phyloP scores from a whole-genome alignment of 169 alveolate species.

The Plasmodium yoelii region DNA sequence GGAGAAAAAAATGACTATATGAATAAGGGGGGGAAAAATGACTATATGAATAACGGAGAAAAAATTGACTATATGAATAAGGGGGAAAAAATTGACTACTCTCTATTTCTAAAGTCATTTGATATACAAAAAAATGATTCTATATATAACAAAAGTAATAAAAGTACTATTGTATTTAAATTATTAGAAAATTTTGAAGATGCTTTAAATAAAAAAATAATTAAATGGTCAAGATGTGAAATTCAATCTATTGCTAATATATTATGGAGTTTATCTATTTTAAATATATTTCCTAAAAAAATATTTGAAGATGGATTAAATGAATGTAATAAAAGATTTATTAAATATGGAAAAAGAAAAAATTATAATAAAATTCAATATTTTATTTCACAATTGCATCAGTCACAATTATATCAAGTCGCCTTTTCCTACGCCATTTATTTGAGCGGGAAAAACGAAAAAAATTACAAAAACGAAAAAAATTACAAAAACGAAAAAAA shows the following conservation, averaged over 20 bases:
- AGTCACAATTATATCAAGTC: slow-evolving; percentile 65
- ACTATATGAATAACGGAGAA: no score
- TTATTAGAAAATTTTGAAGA: slow-evolving; percentile 18
- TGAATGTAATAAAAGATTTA: slow-evolving; percentile 74
- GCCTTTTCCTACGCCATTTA: slow-evolving; percentile 45
- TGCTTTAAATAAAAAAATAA: slow-evolving; percentile 28
- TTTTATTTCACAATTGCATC: slow-evolving; percentile 66
- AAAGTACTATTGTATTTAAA: slow-evolving; percentile 1
- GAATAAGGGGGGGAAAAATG: no score
- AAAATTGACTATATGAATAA: no score
- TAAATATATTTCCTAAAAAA: slow-evolving; percentile 34
- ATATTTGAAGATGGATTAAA: slow-evolving; percentile 44
- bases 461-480: neutral
- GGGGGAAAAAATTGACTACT: no score
- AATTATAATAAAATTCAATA: slow-evolving; percentile 35
- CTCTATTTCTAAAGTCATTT: no score
- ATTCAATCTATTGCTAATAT: slow-evolving; percentile 64
- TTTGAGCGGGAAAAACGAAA: no score
- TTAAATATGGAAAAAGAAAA: slow-evolving; percentile 38
- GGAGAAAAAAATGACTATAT: no score
- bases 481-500: slow-evolving; percentile 7
- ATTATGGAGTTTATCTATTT: slow-evolving; percentile 63
- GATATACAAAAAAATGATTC: no score
- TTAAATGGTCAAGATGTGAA: slow-evolving; percentile 62
- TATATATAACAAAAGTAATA: slow-evolving; percentile 38